These are phyloP conservation scores for Dentipellis sp. DNA, from an alignment of 768 basidiomycete genomes.

Conservation along the genomic window DNA sequence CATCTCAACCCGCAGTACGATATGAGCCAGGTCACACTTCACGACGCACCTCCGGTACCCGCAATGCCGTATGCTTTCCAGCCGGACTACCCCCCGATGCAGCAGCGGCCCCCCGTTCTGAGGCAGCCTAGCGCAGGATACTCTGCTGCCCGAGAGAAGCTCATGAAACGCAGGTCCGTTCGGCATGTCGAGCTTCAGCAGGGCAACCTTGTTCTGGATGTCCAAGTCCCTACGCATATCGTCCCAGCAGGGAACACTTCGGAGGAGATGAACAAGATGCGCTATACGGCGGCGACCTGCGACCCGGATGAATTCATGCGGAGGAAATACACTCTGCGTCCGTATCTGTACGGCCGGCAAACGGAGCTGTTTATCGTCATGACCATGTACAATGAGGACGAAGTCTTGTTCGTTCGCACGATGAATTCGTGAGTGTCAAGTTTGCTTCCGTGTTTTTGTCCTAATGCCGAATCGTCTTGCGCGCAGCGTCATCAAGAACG, in stretches of 20 bases:
- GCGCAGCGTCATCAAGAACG: constrained; percentile 73
- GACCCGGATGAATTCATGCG: constrained; percentile 85
- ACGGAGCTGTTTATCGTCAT: constrained; percentile 94
- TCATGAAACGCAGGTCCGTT: constrained; percentile 74
- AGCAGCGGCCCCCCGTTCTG: constrained; percentile 38
- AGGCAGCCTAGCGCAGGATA: constrained; percentile 40
- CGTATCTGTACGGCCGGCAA: constrained; percentile 66
- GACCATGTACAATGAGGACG: constrained; percentile 96
- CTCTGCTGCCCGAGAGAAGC: constrained; percentile 62
- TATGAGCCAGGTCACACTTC: constrained; percentile 37
- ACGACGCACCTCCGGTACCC: constrained; percentile 44
- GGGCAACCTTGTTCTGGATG: constrained; percentile 81
- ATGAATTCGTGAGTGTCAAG: constrained; percentile 65
- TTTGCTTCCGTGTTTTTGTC: neutral
- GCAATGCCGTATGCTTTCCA: constrained; percentile 33
- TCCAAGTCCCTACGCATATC: constrained; percentile 71
- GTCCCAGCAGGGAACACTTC: constrained; percentile 54
- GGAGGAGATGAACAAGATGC: constrained; percentile 77
- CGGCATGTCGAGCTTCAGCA: constrained; percentile 73
- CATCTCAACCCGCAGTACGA: constrained; percentile 60
- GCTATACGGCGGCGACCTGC: constrained; percentile 84
- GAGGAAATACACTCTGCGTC: constrained; percentile 68
- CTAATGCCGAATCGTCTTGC: neutral
- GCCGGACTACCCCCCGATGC: constrained; percentile 50
- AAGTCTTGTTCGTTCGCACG: constrained; percentile 65